Evolutionary conservation across 2,329 filamentous ascomycete species (phyloP).

Genomic region (Clonostachys solani): DNA sequence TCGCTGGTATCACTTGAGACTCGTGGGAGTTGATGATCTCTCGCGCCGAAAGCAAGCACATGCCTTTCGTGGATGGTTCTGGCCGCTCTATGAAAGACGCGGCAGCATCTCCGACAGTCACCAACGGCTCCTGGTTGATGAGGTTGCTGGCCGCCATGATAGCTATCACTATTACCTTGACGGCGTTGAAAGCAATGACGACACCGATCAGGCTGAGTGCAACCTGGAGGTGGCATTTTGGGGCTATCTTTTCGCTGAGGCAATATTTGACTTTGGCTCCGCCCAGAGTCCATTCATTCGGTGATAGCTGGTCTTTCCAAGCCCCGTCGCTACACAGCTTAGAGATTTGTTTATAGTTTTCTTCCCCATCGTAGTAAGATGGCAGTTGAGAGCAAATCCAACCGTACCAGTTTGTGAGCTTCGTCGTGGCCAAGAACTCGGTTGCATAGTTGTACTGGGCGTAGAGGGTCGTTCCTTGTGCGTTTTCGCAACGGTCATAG

Average conservation of each 20-base stretch:
- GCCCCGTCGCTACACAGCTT: too few relatives aligned
- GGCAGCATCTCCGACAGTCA: neutral
- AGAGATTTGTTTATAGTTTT: neutral
- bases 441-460: too few relatives aligned
- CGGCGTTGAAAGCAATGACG: neutral
- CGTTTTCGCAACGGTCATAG: neutral
- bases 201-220: neutral
- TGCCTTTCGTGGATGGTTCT: too few relatives aligned
- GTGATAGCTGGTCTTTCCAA: neutral
- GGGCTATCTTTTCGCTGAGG: neutral
- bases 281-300: neutral
- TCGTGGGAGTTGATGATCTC: too few relatives aligned
- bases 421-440: too few relatives aligned
- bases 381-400: neutral
- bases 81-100: too few relatives aligned
- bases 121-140: neutral
- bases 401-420: too few relatives aligned
- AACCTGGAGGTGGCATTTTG: neutral
- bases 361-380: neutral
- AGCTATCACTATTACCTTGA: neutral
- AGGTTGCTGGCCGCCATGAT: neutral
- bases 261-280: neutral
- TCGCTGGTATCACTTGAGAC: too few relatives aligned
- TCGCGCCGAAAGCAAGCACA: too few relatives aligned
- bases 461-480: too few relatives aligned